A percentile compares a stretch with the other conserved stretches of the same genome.
These are phyloP conservation scores for Aspergillus novoparasiticus DNA, from an alignment of 2,329 filamentous ascomycete species.

Conservation along the genomic window DNA sequence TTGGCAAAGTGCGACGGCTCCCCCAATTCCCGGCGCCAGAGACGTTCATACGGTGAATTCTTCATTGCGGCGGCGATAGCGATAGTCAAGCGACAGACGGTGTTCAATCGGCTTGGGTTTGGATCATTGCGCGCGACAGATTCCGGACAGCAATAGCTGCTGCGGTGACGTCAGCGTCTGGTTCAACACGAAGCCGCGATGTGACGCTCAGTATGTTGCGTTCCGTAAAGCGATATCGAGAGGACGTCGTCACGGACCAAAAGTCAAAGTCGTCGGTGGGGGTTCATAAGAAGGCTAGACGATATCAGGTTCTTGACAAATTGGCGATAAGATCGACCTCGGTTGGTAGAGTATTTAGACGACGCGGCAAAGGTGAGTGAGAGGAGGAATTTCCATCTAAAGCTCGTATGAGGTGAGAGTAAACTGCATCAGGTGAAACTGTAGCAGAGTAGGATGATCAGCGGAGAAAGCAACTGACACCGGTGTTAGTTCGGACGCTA, in stretches of 20 bases:
- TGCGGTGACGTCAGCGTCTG: constrained; percentile 17
- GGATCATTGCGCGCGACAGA: constrained; percentile 21
- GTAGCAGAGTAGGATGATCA: background rate
- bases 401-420: background rate
- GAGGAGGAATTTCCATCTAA: background rate
- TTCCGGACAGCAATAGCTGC: constrained; percentile 5
- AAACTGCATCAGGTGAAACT: background rate
- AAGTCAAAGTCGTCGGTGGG: background rate
- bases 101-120: constrained; percentile 6
- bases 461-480: background rate
- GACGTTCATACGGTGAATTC: constrained; percentile 53
- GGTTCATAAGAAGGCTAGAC: background rate
- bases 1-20: constrained; percentile 35
- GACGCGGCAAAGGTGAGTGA: background rate
- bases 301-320: background rate
- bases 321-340: background rate
- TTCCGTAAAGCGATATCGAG: background rate
- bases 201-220: background rate
- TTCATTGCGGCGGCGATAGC: constrained; percentile 44
- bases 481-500: background rate
- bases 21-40: constrained; percentile 56
- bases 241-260: background rate
- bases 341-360: background rate
- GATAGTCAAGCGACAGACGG: constrained; percentile 7
- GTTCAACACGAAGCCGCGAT: background rate